Conservation (phyloP, 2,329 filamentous ascomycete species). For the Moelleriella libera region DNA sequence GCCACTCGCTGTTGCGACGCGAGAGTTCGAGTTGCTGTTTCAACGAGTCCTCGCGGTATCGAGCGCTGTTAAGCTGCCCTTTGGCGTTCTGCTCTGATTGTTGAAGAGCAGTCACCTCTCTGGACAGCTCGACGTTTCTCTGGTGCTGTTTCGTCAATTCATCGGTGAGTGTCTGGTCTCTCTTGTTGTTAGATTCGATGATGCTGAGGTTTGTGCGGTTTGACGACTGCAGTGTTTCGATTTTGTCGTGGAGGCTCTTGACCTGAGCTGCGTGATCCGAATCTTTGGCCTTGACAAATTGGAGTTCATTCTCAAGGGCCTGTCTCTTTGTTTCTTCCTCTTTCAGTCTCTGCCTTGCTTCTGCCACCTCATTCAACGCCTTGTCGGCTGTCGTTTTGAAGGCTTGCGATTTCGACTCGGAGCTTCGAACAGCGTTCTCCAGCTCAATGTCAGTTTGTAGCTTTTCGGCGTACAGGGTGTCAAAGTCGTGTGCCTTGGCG, state of each 20-base stretch:
- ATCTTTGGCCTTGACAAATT: constrained; percentile 60
- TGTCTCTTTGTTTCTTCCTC: constrained; percentile 70
- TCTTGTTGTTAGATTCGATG: constrained; percentile 77
- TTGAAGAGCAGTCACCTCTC: constrained; percentile 69
- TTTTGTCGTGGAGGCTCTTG: constrained; percentile 65
- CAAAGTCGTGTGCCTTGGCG: constrained; percentile 67
- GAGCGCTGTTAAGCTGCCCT: constrained; percentile 64
- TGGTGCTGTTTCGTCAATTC: constrained; percentile 83
- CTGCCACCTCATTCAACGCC: constrained; percentile 69
- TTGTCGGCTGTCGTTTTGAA: constrained; percentile 75
- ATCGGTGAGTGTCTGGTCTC: constrained; percentile 72
- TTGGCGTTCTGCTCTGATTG: constrained; percentile 73
- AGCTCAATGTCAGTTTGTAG: constrained; percentile 82
- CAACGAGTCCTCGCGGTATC: constrained; percentile 80
- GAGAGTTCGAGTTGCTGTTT: constrained; percentile 83
- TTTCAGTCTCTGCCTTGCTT: constrained; percentile 66
- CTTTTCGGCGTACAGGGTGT: constrained; percentile 75
- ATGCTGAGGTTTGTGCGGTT: constrained; percentile 84
- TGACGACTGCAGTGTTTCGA: constrained; percentile 75
- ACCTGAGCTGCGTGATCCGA: constrained; percentile 63
- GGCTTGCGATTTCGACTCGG: constrained; percentile 68
- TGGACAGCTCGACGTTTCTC: constrained; percentile 70
- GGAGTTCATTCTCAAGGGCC: constrained; percentile 67
- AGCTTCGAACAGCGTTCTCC: constrained; percentile 73
- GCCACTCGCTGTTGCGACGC: constrained; percentile 85